Base-by-base conservation (phyloP, 73 alveolate genomes). In the Stentor roeselii region DNA sequence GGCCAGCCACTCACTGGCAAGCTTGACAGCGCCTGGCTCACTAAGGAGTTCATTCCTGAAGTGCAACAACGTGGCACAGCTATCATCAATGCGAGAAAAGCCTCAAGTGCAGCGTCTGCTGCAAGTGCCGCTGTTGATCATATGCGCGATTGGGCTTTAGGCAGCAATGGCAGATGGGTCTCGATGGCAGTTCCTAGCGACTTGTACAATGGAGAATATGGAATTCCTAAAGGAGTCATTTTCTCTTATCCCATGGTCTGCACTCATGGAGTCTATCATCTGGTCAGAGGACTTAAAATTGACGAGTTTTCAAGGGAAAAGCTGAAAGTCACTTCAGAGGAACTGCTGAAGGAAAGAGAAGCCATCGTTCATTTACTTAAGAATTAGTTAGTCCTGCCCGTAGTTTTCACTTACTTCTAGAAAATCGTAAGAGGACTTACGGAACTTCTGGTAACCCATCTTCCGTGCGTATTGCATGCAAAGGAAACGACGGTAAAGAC, bases 71-170 rank as follows among this genome's bases (percentile, higher is more conserved):
- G 98, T 78, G 98, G 98, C 38, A 95, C 96, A 34, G 98, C 90
- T 82, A 87, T 95, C 35, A 78, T 95, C 50, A 85, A 91, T 41
- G 97, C 89, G 1, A 88, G 91, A 85, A 92, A 92, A 0, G 83
- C 87, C 61, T 87, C 97, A 37, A 89, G 96, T 1, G 93, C 92
- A 39, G 84, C 89, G 60, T 90, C 97, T 42, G 98, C 98, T 31
- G 98, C 98, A 32, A 93, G 93, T 83, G 98, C 98, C 21, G 95
- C 89, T 60, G 59, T 84, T 59, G 97, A 95, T 59, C 98, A 95
- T 84, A 74, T 95, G 30, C 86, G 87, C 50, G 98, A 95, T 85
- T 95, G 98, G 98, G 92, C 83, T 67, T 90, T 86, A 83, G 98
- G 98, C 38, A 87, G 82, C 75, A 82, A 80, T 41, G 96, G 90